These are phyloP conservation scores for Colletotrichum aenigma DNA, from an alignment of 2,329 filamentous ascomycete genomes.

Conservation along the genomic window DNA sequence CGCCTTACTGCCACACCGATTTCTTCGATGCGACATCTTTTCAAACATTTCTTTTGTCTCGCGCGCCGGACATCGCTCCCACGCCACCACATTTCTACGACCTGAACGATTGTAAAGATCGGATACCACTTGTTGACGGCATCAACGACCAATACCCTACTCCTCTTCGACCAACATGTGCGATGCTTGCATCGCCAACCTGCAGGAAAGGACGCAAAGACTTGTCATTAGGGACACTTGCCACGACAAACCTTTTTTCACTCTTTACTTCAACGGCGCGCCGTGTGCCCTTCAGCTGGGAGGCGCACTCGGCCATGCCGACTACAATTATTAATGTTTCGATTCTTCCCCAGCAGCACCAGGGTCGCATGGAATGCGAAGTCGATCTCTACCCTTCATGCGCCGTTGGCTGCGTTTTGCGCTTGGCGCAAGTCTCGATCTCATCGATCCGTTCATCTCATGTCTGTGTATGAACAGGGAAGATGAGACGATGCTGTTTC, in stretches of 20 bases:
- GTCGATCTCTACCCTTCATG: neutral
- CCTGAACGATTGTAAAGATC: conserved; percentile 2
- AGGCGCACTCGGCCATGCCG: neutral
- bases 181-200: conserved; percentile 15
- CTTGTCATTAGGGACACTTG: conserved; percentile 12
- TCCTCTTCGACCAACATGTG: conserved; percentile 10
- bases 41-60: conserved; percentile 7
- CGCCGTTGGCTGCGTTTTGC: neutral
- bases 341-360: conserved; percentile 16
- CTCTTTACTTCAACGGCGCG: neutral
- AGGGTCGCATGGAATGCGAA: conserved; percentile 5
- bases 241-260: conserved; percentile 10
- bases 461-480: neutral
- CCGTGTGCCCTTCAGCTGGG: neutral
- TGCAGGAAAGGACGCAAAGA: conserved; percentile 17
- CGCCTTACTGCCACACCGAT: neutral
- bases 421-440: neutral
- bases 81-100: conserved; percentile 7
- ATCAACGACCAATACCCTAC: conserved; percentile 3
- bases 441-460: neutral
- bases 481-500: neutral
- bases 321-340: conserved; percentile 11
- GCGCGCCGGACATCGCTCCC: neutral
- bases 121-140: conserved; percentile 1
- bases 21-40: conserved; percentile 17